phyloP scores from a whole-genome alignment of 768 basidiomycete species.

The Artomyces pyxidatus region DNA sequence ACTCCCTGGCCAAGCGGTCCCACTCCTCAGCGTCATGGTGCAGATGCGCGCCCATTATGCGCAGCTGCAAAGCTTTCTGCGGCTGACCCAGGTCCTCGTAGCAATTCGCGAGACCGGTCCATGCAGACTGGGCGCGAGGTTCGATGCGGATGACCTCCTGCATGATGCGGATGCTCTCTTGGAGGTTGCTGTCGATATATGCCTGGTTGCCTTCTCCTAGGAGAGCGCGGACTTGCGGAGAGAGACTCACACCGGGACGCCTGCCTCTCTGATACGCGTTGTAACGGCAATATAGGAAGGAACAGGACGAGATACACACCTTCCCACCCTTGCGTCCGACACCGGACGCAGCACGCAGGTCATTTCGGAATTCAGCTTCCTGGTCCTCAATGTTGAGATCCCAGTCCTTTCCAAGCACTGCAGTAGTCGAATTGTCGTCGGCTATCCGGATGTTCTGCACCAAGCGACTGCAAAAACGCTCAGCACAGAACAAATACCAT shows the following conservation, averaged over 20 bases:
- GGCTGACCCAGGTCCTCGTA: slow-evolving; percentile 64
- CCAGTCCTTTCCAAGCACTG: slow-evolving; percentile 59
- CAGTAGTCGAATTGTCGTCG: slow-evolving; percentile 35
- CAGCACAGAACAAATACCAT: neutral
- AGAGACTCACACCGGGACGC: slow-evolving; percentile 50
- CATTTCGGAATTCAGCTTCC: slow-evolving; percentile 64
- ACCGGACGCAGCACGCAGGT: slow-evolving; percentile 66
- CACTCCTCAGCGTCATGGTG: slow-evolving; percentile 80
- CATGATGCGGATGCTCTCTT: slow-evolving; percentile 70
- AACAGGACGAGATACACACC: no score
- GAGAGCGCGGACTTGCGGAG: slow-evolving; percentile 61
- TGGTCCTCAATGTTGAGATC: slow-evolving; percentile 63
- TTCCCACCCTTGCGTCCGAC: slow-evolving; percentile 47
- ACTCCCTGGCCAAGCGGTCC: slow-evolving; percentile 71
- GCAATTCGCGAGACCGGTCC: slow-evolving; percentile 83
- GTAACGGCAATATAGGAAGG: no score
- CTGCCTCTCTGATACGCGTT: slow-evolving; percentile 27
- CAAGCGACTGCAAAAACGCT: slow-evolving; percentile 37
- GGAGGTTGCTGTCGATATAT: slow-evolving; percentile 63
- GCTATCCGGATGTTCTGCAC: slow-evolving; percentile 55
- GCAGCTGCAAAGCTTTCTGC: slow-evolving; percentile 69
- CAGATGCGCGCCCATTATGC: slow-evolving; percentile 88
- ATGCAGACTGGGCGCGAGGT: slow-evolving; percentile 73
- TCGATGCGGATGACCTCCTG: slow-evolving; percentile 93
- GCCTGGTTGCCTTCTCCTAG: slow-evolving; percentile 85